phyloP scores from a whole-genome alignment of 1,139 yeast genomes.

The Saccharomyces hybrid region DNA sequence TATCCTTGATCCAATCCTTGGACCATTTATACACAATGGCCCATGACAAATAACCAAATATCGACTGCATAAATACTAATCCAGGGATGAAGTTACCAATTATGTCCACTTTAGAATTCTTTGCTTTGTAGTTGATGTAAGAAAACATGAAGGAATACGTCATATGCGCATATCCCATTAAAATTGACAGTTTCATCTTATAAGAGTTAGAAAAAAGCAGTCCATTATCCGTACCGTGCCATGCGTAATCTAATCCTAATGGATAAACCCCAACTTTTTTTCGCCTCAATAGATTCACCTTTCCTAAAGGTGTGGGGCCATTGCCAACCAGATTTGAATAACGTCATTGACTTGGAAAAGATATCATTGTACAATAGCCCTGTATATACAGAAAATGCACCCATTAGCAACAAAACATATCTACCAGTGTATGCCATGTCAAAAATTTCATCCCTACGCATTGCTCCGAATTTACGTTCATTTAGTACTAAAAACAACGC shows the following conservation, averaged over 20 bases:
- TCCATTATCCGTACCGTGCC: conserved; percentile 80
- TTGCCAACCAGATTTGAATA: conserved; percentile 67
- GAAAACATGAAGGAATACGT: conserved; percentile 65
- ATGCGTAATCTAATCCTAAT: conserved; percentile 65
- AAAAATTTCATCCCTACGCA: conserved; percentile 70
- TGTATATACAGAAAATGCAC: conserved; percentile 69
- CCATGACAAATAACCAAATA: conserved; percentile 67
- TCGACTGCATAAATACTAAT: conserved; percentile 71
- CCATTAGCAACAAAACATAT: conserved; percentile 67
- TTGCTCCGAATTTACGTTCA: conserved; percentile 49
- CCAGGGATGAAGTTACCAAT: conserved; percentile 77
- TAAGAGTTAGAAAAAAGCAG: conserved; percentile 68
- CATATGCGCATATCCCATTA: conserved; percentile 78
- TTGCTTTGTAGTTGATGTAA: conserved; percentile 53
- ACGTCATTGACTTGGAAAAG: conserved; percentile 68
- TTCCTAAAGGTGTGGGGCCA: conserved; percentile 56
- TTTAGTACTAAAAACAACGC: conserved; percentile 53
- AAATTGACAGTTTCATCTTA: conserved; percentile 72
- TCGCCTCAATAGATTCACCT: conserved; percentile 54
- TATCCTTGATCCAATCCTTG: conserved; percentile 64
- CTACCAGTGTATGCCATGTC: conserved; percentile 79
- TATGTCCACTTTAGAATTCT: conserved; percentile 55
- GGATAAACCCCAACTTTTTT: conserved; percentile 51
- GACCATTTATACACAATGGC: conserved; percentile 75
- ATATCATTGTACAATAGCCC: conserved; percentile 71